Conservation (phyloP, 2,329 filamentous ascomycete species). For the Pseudogymnoascus sp. region DNA sequence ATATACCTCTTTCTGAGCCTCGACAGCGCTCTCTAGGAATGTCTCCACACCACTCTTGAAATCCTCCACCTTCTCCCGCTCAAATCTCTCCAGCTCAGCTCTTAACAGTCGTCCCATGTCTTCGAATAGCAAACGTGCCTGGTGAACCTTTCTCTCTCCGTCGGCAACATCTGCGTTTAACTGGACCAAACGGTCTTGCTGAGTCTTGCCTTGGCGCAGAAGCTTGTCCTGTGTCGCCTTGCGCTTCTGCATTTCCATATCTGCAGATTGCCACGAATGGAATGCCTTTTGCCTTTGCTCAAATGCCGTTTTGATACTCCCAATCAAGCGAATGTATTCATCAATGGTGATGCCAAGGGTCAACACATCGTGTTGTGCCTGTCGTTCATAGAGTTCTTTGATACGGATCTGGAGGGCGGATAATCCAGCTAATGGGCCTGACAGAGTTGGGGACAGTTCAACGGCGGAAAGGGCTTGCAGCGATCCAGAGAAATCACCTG, state of each 20-base stretch:
- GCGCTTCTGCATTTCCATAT: slow-evolving; percentile 84
- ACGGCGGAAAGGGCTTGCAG: slow-evolving; percentile 89
- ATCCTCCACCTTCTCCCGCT: slow-evolving; percentile 96
- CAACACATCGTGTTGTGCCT: slow-evolving; percentile 93
- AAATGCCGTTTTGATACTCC: slow-evolving; percentile 91
- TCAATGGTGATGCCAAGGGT: slow-evolving; percentile 97
- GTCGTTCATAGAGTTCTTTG: slow-evolving; percentile 88
- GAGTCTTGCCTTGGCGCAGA: slow-evolving; percentile 87
- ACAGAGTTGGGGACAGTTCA: slow-evolving; percentile 82
- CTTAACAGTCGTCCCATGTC: slow-evolving; percentile 96
- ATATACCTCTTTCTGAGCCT: slow-evolving; percentile 94
- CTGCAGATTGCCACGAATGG: slow-evolving; percentile 86
- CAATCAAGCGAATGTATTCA: slow-evolving; percentile 94
- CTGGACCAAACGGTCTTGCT: slow-evolving; percentile 91
- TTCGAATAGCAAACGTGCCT: slow-evolving; percentile 83
- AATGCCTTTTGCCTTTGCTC: slow-evolving; percentile 90
- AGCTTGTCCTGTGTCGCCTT: slow-evolving; percentile 88
- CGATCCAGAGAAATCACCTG: slow-evolving; percentile 86
- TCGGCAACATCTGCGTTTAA: slow-evolving; percentile 90
- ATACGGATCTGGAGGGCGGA: slow-evolving; percentile 93
- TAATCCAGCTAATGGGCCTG: slow-evolving; percentile 80
- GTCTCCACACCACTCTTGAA: slow-evolving; percentile 98
- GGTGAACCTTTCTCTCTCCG: slow-evolving; percentile 86
- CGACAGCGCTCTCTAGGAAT: slow-evolving; percentile 91
- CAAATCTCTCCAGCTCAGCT: slow-evolving; percentile 84